Conservation (phyloP, 106 monocot genomes). For the Dioscorea zingiberensis region DNA sequence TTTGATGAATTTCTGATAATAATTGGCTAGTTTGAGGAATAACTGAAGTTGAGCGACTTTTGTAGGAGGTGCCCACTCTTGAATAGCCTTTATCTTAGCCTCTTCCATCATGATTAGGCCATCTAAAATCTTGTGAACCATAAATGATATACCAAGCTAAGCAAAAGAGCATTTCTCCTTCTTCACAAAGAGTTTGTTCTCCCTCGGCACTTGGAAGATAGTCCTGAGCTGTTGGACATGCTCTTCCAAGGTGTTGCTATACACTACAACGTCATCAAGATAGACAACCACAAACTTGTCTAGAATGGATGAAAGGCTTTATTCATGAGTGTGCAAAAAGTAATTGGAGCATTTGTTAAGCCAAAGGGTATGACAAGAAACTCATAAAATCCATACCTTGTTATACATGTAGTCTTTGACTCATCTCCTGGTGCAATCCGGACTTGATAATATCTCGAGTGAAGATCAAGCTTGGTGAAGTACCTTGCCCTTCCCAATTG, state of each 20-base stretch:
- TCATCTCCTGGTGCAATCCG: conserved; percentile 1
- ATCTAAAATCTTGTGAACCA: background rate
- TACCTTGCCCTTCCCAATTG: background rate
- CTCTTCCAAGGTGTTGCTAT: background rate
- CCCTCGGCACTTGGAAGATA: background rate
- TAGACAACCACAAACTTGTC: no score
- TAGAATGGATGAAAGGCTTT: background rate
- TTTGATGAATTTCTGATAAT: background rate
- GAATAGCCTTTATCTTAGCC: background rate
- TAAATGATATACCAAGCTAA: background rate
- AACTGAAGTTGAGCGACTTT: background rate
- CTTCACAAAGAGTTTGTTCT: background rate
- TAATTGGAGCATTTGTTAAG: background rate
- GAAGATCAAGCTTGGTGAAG: background rate
- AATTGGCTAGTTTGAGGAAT: no score
- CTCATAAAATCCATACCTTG: conserved; percentile 1
- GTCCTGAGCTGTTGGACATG: background rate
- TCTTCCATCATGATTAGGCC: background rate
- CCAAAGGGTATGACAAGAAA: background rate
- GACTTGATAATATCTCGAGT: background rate
- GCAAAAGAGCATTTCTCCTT: background rate
- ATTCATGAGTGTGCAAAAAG: background rate
- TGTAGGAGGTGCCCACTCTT: conserved; percentile 1
- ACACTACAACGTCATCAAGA: conserved; percentile 2
- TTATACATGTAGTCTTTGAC: background rate